Evolutionary conservation across 2,329 filamentous ascomycete genomes (phyloP).

Genomic region (Diaporthe citrichinensis): DNA sequence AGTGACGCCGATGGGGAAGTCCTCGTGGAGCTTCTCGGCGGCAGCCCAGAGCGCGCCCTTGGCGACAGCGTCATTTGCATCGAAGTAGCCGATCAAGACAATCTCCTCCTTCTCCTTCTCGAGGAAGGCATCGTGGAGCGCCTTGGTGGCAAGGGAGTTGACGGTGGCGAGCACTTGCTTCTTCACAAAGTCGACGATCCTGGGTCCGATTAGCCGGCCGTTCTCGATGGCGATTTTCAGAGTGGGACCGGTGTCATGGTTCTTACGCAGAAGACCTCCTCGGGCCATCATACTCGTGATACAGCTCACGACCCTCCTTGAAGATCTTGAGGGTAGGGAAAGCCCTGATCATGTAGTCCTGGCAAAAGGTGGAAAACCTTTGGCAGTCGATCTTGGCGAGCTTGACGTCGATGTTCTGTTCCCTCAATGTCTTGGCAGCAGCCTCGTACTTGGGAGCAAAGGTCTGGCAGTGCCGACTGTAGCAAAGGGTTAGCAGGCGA

Average conservation of each 20-base stretch:
- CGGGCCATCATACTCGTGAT: slow-evolving; percentile 87
- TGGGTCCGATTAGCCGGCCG: slow-evolving; percentile 46
- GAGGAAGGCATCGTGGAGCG: slow-evolving; percentile 87
- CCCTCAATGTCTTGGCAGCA: slow-evolving; percentile 86
- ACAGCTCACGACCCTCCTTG: slow-evolving; percentile 84
- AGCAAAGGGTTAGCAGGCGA: slow-evolving; percentile 85
- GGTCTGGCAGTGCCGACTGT: slow-evolving; percentile 98
- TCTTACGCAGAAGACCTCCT: slow-evolving; percentile 85
- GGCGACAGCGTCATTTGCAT: slow-evolving; percentile 82
- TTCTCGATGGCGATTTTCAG: not conserved
- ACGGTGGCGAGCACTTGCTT: slow-evolving; percentile 97
- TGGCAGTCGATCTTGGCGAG: slow-evolving; percentile 96
- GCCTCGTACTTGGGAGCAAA: slow-evolving; percentile 94
- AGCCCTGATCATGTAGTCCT: slow-evolving; percentile 90
- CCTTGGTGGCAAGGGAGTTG: slow-evolving; percentile 83
- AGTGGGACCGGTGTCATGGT: not conserved
- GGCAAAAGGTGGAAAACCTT: slow-evolving; percentile 91
- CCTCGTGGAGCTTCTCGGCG: slow-evolving; percentile 85
- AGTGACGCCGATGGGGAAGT: slow-evolving; percentile 91
- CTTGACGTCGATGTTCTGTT: slow-evolving; percentile 82
- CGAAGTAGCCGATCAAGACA: slow-evolving; percentile 91
- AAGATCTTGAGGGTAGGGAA: slow-evolving; percentile 99
- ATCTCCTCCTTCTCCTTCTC: slow-evolving; percentile 99
- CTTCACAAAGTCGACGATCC: slow-evolving; percentile 89
- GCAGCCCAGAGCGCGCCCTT: slow-evolving; percentile 85